phyloP scores from a whole-genome alignment of 2,329 filamentous ascomycete species.

The Diaporthe vexans region DNA sequence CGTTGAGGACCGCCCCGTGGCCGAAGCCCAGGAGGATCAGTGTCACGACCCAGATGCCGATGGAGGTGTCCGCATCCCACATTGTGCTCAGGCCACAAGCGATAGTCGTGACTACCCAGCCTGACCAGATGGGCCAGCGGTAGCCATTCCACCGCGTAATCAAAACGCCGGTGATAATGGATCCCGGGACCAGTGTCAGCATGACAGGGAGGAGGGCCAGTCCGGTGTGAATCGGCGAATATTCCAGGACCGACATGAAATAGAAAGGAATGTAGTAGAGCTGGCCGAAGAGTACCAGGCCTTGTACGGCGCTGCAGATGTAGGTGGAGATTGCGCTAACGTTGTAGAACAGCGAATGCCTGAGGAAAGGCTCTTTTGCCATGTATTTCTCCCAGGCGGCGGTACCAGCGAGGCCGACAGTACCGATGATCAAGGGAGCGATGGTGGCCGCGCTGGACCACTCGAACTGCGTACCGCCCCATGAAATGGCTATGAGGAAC shows the following conservation, averaged over 20 bases:
- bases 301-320: constrained; percentile 50
- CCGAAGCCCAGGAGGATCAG: constrained; percentile 54
- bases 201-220: constrained; percentile 53
- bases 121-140: constrained; percentile 55
- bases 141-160: constrained; percentile 52
- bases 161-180: constrained; percentile 50
- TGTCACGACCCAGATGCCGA: constrained; percentile 53
- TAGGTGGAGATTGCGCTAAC: constrained; percentile 49
- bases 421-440: constrained; percentile 59
- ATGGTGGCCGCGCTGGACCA: constrained; percentile 59
- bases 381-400: constrained; percentile 53
- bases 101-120: constrained; percentile 51
- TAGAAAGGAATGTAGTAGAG: constrained; percentile 56
- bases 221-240: constrained; percentile 51
- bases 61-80: constrained; percentile 48
- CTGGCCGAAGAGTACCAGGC: constrained; percentile 51
- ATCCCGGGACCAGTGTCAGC: constrained; percentile 49
- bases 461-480: constrained; percentile 58
- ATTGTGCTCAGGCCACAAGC: constrained; percentile 47
- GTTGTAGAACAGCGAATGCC: constrained; percentile 49
- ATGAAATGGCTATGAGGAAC: constrained; percentile 63
- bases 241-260: constrained; percentile 53
- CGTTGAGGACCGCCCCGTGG: constrained; percentile 55
- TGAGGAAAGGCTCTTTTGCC: constrained; percentile 52
- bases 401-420: constrained; percentile 55